These are phyloP conservation scores for Phytopythium aichiense DNA, from an alignment of 352 stramenopile genomes.

Conservation along the genomic window DNA sequence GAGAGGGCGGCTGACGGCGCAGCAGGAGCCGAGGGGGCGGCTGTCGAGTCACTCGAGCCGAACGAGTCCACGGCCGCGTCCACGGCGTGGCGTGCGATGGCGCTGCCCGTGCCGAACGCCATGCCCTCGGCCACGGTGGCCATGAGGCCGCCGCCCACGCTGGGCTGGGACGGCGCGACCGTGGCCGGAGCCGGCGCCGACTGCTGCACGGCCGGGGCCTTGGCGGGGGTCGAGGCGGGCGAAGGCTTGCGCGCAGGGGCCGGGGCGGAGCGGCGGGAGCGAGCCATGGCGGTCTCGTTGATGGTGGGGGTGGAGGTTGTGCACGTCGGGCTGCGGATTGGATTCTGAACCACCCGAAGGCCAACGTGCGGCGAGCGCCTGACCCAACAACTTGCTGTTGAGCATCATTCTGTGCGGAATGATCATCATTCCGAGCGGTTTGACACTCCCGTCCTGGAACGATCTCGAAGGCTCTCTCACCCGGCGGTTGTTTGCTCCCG, in stretches of 20 bases:
- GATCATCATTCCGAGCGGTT: conserved; percentile 7
- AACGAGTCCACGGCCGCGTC: conserved; percentile 66
- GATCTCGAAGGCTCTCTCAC: background rate
- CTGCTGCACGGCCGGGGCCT: conserved; percentile 27
- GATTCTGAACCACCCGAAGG: conserved; percentile 6
- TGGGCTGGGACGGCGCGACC: conserved; percentile 24
- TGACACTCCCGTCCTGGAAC: background rate
- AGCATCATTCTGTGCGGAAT: conserved; percentile 4
- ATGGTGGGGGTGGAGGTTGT: conserved; percentile 4
- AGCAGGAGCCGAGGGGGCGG: conserved; percentile 9
- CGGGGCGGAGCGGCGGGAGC: conserved; percentile 54
- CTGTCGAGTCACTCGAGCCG: conserved; percentile 39
- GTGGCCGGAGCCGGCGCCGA: conserved; percentile 26
- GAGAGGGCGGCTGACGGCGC: conserved; percentile 5
- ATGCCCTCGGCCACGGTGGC: conserved; percentile 96
- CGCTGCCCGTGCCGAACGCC: conserved; percentile 95
- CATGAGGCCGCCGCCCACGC: conserved; percentile 91
- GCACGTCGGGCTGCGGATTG: conserved; percentile 7
- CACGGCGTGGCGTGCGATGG: conserved; percentile 91
- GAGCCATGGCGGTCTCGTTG: conserved; percentile 32
- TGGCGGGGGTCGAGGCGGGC: conserved; percentile 25
- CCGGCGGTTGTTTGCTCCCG: background rate
- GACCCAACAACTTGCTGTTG: conserved; percentile 12
- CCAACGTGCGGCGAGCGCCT: background rate
- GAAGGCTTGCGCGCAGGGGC: conserved; percentile 40